These are phyloP conservation scores for Zychaea mexicana DNA, from an alignment of 371 early-diverging fungal species.

Conservation along the genomic window DNA sequence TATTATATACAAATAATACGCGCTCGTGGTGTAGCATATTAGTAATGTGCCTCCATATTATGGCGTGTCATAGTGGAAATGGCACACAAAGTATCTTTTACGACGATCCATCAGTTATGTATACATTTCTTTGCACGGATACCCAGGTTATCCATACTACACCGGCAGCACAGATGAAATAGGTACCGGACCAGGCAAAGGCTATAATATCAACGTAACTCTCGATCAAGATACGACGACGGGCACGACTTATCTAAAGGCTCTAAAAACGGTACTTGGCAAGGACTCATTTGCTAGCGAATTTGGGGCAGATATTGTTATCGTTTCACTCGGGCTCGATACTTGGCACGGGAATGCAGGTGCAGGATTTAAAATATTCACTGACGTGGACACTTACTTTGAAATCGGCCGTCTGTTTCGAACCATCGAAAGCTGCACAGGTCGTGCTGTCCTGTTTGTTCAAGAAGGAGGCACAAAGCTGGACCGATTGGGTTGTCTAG, in stretches of 20 bases:
- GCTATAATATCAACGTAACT: conserved; percentile 75
- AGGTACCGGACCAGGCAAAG: conserved; percentile 57
- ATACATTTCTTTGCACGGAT: conserved; percentile 58
- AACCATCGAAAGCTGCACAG: conserved; percentile 19
- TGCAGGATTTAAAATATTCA: conserved; percentile 56
- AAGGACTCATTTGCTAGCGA: neutral
- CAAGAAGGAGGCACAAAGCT: conserved; percentile 77
- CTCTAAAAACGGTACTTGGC: conserved; percentile 30
- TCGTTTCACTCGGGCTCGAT: conserved; percentile 62
- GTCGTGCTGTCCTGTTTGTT: conserved; percentile 65
- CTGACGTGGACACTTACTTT: conserved; percentile 44
- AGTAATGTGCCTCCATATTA: no score
- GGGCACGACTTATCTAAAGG: conserved; percentile 48
- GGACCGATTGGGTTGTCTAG: conserved; percentile 60
- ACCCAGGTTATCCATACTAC: conserved; percentile 57
- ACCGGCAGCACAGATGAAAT: conserved; percentile 64
- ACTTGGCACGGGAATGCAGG: conserved; percentile 70
- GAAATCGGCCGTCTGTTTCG: conserved; percentile 55
- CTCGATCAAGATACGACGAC: conserved; percentile 47
- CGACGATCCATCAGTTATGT: conserved; percentile 53
- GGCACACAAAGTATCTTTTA: conserved; percentile 78
- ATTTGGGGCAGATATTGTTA: conserved; percentile 51
- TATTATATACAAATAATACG: no score
- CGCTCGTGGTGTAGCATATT: no score
- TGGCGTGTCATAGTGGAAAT: conserved; percentile 53